These are phyloP conservation scores for Gracilaria caudata DNA, from an alignment of 23 red algal species.

Conservation along the genomic window DNA sequence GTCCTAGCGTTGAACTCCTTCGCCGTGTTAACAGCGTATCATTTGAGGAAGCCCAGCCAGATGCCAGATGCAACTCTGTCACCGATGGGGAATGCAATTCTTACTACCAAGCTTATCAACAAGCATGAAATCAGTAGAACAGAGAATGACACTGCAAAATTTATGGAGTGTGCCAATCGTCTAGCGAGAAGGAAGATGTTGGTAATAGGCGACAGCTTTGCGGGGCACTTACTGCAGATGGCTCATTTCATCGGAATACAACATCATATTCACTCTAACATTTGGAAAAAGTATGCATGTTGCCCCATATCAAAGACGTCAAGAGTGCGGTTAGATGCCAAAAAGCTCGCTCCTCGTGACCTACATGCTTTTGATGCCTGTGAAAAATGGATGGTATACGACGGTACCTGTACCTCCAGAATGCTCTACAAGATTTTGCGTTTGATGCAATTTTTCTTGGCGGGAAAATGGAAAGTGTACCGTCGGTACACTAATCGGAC, in stretches of 20 bases:
- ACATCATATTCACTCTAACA: not conserved
- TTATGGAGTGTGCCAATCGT: not conserved
- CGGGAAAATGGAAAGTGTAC: not conserved
- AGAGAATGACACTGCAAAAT: not conserved
- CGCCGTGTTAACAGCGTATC: not conserved
- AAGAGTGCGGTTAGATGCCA: not conserved
- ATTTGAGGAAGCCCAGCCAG: not conserved
- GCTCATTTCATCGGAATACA: not conserved
- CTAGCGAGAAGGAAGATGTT: not conserved
- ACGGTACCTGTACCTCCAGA: not conserved
- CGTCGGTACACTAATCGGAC: not conserved
- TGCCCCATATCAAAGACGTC: not conserved
- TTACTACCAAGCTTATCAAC: not conserved
- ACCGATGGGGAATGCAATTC: not conserved
- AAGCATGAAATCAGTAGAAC: not conserved
- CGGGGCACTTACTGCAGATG: not conserved
- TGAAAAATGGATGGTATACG: not conserved
- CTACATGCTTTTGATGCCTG: not conserved
- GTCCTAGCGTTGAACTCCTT: not conserved
- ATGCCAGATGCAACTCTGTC: not conserved
- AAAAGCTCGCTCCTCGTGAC: not conserved
- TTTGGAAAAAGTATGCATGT: not conserved
- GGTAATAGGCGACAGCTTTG: conserved; percentile 7
- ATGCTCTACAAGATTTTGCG: not conserved
- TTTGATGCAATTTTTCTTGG: not conserved